phyloP scores from a whole-genome alignment of 2,329 filamentous ascomycete species.

The Arthrobotrys entomopaga region DNA sequence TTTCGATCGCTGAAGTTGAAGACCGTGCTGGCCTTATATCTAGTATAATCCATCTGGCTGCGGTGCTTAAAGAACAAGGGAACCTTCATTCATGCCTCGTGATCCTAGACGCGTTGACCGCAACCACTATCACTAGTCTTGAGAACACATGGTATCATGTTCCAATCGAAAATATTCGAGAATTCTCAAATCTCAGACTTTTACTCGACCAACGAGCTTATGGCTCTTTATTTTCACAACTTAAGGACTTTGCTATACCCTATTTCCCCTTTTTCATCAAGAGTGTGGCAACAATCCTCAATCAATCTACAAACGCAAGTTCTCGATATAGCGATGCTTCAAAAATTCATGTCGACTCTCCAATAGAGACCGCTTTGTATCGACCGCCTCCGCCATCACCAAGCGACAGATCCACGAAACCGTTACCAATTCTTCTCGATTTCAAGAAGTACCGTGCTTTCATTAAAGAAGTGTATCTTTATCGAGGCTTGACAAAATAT shows the following conservation, averaged over 20 bases:
- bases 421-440: conserved; percentile 29
- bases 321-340: conserved; percentile 52
- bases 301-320: conserved; percentile 50
- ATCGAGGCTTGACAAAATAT: conserved; percentile 33
- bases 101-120: conserved; percentile 35
- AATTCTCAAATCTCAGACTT: conserved; percentile 42
- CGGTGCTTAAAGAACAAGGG: conserved; percentile 38
- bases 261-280: conserved; percentile 53
- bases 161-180: conserved; percentile 34
- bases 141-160: conserved; percentile 47
- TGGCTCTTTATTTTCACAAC: conserved; percentile 22
- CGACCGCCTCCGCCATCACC: conserved; percentile 23
- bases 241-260: conserved; percentile 50
- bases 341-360: conserved; percentile 53
- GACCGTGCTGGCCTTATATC: conserved; percentile 46
- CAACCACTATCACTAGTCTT: conserved; percentile 40
- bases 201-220: conserved; percentile 42
- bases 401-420: conserved; percentile 21
- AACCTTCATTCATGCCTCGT: conserved; percentile 50
- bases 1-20: conserved; percentile 38
- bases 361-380: conserved; percentile 41
- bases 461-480: conserved; percentile 34
- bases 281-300: conserved; percentile 34
- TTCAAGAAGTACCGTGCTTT: conserved; percentile 52
- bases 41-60: conserved; percentile 40